phyloP scores from a whole-genome alignment of 1,284 basidiomycete genomes.

The Sporisorium scitamineum region DNA sequence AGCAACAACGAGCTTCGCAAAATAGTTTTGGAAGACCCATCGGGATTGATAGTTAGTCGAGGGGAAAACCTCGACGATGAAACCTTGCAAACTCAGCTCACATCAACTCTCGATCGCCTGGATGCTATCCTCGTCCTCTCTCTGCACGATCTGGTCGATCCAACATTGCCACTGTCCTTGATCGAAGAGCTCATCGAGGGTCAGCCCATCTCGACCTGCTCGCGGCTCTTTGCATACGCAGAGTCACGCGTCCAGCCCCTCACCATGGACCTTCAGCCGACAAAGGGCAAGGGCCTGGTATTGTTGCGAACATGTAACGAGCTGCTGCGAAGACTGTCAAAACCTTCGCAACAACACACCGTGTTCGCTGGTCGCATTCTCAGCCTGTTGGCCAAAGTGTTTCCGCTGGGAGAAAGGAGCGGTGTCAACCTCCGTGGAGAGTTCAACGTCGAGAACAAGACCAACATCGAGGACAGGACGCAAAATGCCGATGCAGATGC shows the following conservation, averaged over 20 bases:
- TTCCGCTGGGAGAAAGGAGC: slow-evolving; percentile 86
- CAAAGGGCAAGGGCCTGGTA: slow-evolving; percentile 85
- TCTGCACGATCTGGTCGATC: slow-evolving; percentile 45
- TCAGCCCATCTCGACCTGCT: slow-evolving; percentile 51
- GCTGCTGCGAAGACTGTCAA: slow-evolving; percentile 83
- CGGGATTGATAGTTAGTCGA: slow-evolving; percentile 8
- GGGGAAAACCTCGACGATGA: background rate
- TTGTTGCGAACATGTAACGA: slow-evolving; percentile 87
- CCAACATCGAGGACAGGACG: slow-evolving; percentile 41
- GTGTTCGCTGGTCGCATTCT: slow-evolving; percentile 88
- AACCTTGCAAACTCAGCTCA: slow-evolving; percentile 1
- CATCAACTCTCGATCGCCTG: slow-evolving; percentile 37
- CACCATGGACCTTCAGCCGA: slow-evolving; percentile 76
- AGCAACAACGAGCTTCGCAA: slow-evolving; percentile 52
- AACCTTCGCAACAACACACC: slow-evolving; percentile 80
- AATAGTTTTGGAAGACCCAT: slow-evolving; percentile 33
- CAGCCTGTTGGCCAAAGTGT: slow-evolving; percentile 84
- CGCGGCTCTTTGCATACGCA: slow-evolving; percentile 55
- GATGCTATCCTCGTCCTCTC: slow-evolving; percentile 52
- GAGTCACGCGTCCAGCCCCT: slow-evolving; percentile 54
- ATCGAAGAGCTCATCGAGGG: slow-evolving; percentile 60
- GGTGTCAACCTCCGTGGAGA: slow-evolving; percentile 90
- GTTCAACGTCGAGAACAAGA: slow-evolving; percentile 75
- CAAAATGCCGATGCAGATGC: slow-evolving; percentile 21
- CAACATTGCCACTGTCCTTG: slow-evolving; percentile 46